A percentile compares a stretch with the other conserved stretches of the same genome.
phyloP scores from a whole-genome alignment of 257 asterid species.

The Gardenia jasminoides region DNA sequence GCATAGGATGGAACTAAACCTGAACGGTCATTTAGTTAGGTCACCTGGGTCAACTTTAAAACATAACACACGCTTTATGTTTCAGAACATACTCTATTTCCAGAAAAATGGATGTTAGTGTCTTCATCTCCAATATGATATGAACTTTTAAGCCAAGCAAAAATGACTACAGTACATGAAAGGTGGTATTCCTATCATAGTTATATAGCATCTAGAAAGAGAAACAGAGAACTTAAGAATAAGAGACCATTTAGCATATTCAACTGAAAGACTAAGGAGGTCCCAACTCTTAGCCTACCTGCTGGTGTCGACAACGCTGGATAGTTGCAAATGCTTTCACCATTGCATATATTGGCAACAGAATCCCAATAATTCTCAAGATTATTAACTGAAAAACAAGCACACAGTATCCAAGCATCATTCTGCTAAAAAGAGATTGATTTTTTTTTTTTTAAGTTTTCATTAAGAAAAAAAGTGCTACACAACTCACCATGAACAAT shows the following conservation, averaged over 20 bases:
- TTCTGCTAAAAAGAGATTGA: neutral
- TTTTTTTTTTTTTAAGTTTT: neutral
- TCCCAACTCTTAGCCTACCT: constrained; percentile 30
- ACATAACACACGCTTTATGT: neutral
- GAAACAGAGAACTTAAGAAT: neutral
- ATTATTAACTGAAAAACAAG: constrained; percentile 42
- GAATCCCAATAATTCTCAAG: constrained; percentile 52
- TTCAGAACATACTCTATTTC: neutral
- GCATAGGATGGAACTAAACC: neutral
- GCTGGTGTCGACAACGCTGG: constrained; percentile 43
- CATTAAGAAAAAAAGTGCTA: neutral
- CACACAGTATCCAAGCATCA: neutral
- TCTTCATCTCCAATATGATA: neutral
- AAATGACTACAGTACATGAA: neutral
- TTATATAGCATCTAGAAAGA: neutral
- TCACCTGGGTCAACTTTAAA: neutral
- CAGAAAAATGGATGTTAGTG: neutral
- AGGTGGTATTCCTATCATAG: neutral
- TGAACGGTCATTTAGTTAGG: neutral
- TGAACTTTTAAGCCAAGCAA: neutral
- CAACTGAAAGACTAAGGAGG: neutral
- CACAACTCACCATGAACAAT: constrained; percentile 20
- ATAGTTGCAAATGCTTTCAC: constrained; percentile 45
- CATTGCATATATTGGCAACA: constrained; percentile 56
- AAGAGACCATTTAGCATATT: too few relatives aligned